Percentiles rank a stretch among this genome's conserved stretches.
phyloP scores from a whole-genome alignment of 805 yeast genomes.

The Ogataea pilisensis region DNA sequence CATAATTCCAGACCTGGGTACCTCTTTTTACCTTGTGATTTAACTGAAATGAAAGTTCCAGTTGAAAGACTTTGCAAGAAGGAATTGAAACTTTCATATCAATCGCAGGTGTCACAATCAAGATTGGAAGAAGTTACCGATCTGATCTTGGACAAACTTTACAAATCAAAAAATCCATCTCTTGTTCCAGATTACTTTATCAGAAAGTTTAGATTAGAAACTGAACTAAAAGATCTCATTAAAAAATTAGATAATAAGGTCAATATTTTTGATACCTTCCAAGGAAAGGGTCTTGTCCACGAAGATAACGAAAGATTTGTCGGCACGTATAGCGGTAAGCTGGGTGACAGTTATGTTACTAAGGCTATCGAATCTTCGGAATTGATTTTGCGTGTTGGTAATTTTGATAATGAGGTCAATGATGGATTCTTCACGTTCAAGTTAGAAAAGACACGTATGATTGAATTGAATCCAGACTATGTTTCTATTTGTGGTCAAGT shows the following conservation, averaged over 20 bases:
- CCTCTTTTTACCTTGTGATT: conserved; percentile 70
- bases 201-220: conserved; percentile 34
- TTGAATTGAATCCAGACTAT: conserved; percentile 41
- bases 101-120: conserved; percentile 15
- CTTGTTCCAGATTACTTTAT: conserved; percentile 41
- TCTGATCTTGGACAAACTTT: conserved; percentile 34
- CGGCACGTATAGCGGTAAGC: conserved; percentile 40
- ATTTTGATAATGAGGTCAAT: conserved; percentile 59
- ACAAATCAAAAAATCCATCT: conserved; percentile 35
- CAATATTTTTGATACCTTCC: conserved; percentile 37
- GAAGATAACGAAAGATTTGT: conserved; percentile 39
- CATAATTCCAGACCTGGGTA: conserved; percentile 75
- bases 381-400: conserved; percentile 67
- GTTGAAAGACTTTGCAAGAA: conserved; percentile 32
- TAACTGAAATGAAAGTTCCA: conserved; percentile 50
- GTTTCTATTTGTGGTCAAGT: conserved; percentile 33
- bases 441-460: conserved; percentile 21
- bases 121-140: conserved; percentile 22
- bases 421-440: conserved; percentile 53
- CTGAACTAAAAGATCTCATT: conserved; percentile 29
- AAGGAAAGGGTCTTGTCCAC: conserved; percentile 37
- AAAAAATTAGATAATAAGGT: conserved; percentile 31
- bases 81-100: conserved; percentile 19
- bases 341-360: conserved; percentile 29
- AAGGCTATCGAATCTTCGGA: conserved; percentile 52